A percentile compares a stretch with the other conserved stretches of the same genome.
Conservation (phyloP, 257 asterid genomes). For the Lithospermum erythrorhizon region DNA sequence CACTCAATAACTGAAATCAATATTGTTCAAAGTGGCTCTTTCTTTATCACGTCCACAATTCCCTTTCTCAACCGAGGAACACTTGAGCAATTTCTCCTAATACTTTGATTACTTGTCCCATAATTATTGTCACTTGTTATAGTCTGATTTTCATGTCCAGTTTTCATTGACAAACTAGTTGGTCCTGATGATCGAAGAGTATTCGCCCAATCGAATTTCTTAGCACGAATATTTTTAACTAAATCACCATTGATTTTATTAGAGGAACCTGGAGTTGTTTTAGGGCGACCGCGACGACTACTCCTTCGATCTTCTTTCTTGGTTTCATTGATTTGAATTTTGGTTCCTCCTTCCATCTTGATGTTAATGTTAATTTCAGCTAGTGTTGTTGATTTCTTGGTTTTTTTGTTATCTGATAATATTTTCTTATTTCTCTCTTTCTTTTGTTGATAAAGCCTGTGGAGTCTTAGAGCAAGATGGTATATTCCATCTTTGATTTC, state of each 20-base stretch:
- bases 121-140: too few relatives aligned
- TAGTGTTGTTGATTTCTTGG: slow-evolving; percentile 8
- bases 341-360: slow-evolving; percentile 49
- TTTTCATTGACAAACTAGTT: neutral
- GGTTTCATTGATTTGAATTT: slow-evolving; percentile 46
- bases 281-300: neutral
- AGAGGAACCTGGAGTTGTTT: neutral
- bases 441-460: slow-evolving; percentile 44
- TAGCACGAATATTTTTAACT: neutral
- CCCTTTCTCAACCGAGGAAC: too few relatives aligned
- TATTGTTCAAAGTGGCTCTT: too few relatives aligned
- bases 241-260: too few relatives aligned
- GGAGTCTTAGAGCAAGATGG: slow-evolving; percentile 44
- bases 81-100: too few relatives aligned
- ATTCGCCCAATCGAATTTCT: slow-evolving; percentile 44
- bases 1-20: too few relatives aligned
- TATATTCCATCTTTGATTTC: slow-evolving; percentile 60
- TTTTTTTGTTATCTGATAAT: neutral
- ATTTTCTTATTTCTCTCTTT: slow-evolving; percentile 16
- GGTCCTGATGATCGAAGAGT: slow-evolving; percentile 38
- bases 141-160: too few relatives aligned
- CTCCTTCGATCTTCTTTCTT: slow-evolving; percentile 29
- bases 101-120: too few relatives aligned
- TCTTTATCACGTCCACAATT: too few relatives aligned
- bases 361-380: slow-evolving; percentile 55